A percentile compares a stretch with the other conserved stretches of the same genome.
Evolutionary conservation across 768 basidiomycete genomes (phyloP).

Genomic region (Aureoboletus auriporus): DNA sequence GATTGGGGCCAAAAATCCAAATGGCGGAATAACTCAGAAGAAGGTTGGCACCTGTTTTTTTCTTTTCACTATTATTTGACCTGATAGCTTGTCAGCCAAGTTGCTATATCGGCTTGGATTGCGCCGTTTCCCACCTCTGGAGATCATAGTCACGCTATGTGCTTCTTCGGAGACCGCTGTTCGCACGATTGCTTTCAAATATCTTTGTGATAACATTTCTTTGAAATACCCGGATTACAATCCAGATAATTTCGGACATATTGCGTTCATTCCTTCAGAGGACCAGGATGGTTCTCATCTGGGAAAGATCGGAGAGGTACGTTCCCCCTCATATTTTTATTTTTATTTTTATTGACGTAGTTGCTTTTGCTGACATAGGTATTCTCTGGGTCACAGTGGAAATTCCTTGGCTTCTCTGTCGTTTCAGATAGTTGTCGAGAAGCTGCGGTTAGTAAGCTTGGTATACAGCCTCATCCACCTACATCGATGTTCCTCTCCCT

Average conservation of each 20-base stretch:
- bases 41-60: constrained; percentile 52
- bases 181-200: constrained; percentile 67
- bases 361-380: constrained; percentile 43
- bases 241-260: constrained; percentile 47
- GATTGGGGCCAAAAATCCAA: constrained; percentile 80
- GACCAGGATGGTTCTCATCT: constrained; percentile 48
- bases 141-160: constrained; percentile 64
- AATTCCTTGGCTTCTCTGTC: constrained; percentile 71
- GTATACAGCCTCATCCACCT: constrained; percentile 67
- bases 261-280: constrained; percentile 78
- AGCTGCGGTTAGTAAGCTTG: constrained; percentile 59
- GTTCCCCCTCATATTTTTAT: neutral
- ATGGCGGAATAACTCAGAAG: constrained; percentile 81
- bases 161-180: constrained; percentile 47
- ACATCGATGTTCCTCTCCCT: constrained; percentile 53
- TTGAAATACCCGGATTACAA: constrained; percentile 59
- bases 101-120: constrained; percentile 73
- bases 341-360: neutral
- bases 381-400: constrained; percentile 64
- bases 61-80: constrained; percentile 1
- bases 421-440: constrained; percentile 50
- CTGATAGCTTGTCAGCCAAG: constrained; percentile 50
- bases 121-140: constrained; percentile 62
- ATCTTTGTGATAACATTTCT: constrained; percentile 72
- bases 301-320: constrained; percentile 63